phyloP scores from a whole-genome alignment of 2,329 filamentous ascomycete species.

The Sclerotiophoma versabilis region DNA sequence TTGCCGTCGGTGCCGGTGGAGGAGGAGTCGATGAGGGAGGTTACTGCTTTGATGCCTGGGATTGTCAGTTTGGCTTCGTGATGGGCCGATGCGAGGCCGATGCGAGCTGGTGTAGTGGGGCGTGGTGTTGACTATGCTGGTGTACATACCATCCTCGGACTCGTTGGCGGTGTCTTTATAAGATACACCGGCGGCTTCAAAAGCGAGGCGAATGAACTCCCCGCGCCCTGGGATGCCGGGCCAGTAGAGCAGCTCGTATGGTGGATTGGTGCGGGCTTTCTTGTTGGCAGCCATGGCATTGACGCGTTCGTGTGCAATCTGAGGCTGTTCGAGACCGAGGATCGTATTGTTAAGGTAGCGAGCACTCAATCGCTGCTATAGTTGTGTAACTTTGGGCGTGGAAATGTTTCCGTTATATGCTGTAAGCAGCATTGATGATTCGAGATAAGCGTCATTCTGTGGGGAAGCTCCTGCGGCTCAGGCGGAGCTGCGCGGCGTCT shows the following conservation, averaged over 20 bases:
- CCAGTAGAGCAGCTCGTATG: conserved; percentile 76
- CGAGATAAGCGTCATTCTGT: conserved; percentile 26
- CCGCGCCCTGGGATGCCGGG: conserved; percentile 74
- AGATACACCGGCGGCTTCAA: conserved; percentile 70
- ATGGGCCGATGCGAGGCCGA: too few relatives aligned
- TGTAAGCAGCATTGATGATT: conserved; percentile 5
- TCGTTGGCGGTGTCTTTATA: conserved; percentile 69
- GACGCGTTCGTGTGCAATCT: neutral
- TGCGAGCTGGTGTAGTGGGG: neutral
- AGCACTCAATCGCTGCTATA: neutral
- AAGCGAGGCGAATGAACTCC: conserved; percentile 74
- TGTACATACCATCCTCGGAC: conserved; percentile 53
- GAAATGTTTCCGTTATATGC: conserved; percentile 1
- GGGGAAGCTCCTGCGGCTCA: conserved; percentile 14
- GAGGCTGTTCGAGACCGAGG: neutral
- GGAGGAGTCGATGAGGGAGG: conserved; percentile 56
- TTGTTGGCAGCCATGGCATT: conserved; percentile 34
- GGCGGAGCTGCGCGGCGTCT: neutral
- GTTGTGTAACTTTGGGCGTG: conserved; percentile 1
- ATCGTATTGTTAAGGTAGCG: neutral
- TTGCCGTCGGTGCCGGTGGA: conserved; percentile 60
- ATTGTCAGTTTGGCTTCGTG: neutral
- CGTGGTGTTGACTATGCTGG: neutral
- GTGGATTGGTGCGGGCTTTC: conserved; percentile 44
- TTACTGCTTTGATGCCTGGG: conserved; percentile 56